Percentiles rank a stretch among this genome's conserved stretches.
These are phyloP conservation scores for Melastoma candidum DNA, from an alignment of 441 rosid genomes.

Conservation along the genomic window DNA sequence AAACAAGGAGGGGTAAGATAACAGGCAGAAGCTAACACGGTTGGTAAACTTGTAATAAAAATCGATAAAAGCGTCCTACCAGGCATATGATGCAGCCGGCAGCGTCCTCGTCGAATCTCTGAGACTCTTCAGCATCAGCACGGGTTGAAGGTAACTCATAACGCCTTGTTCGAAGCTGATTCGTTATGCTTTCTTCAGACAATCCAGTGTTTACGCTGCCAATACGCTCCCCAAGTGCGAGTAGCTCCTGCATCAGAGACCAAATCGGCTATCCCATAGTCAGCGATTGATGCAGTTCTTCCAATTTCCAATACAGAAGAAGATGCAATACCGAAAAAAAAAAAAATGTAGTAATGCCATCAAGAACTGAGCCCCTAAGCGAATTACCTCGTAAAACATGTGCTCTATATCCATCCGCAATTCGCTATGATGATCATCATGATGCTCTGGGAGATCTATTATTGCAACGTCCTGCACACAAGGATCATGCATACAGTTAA, in stretches of 20 bases:
- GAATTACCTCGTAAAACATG: constrained; percentile 78
- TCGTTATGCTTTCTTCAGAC: constrained; percentile 45
- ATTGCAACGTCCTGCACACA: constrained; percentile 54
- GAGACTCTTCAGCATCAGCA: constrained; percentile 53
- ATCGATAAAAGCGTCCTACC: constrained; percentile 31
- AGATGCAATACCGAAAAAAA: no score
- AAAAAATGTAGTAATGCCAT: no score
- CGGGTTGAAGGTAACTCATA: constrained; percentile 22
- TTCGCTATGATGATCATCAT: constrained; percentile 64
- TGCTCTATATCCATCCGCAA: constrained; percentile 92
- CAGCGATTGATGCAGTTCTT: neutral
- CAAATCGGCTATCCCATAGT: neutral
- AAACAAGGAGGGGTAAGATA: constrained; percentile 4
- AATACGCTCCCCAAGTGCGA: constrained; percentile 72
- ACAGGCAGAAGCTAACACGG: neutral
- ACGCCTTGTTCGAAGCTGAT: constrained; percentile 38
- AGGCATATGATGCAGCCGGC: constrained; percentile 80
- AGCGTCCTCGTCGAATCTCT: constrained; percentile 43
- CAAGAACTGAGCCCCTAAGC: no score
- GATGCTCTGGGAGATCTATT: constrained; percentile 40
- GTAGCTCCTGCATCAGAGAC: constrained; percentile 56
- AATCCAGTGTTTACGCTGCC: constrained; percentile 81
- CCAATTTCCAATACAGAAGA: neutral
- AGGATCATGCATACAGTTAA: neutral
- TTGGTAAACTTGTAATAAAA: neutral